Evolutionary conservation across 768 basidiomycete species (phyloP).

Genomic region (Imleria badia): DNA sequence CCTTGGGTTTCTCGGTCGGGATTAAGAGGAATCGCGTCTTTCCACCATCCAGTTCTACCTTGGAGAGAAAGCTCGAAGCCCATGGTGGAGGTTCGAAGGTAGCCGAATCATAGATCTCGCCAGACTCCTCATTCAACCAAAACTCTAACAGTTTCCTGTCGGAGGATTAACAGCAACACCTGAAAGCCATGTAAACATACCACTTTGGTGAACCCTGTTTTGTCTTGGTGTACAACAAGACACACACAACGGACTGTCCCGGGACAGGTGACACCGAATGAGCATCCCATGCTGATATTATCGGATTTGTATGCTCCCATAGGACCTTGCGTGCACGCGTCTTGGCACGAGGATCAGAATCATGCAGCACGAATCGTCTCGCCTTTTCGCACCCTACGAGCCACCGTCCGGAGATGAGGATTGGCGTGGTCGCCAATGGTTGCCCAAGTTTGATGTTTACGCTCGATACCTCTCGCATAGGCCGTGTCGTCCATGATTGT

Average conservation of each 20-base stretch:
- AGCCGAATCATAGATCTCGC: background rate
- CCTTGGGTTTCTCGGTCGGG: accelerated
- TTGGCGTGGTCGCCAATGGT: too few relatives aligned
- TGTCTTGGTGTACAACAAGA: too few relatives aligned
- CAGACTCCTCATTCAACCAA: background rate
- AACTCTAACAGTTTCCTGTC: background rate
- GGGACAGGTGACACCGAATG: background rate
- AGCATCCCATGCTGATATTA: background rate
- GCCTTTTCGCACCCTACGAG: background rate
- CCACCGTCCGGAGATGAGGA: background rate
- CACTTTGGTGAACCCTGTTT: too few relatives aligned
- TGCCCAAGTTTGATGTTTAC: background rate
- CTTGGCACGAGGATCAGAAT: background rate
- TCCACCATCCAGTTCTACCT: background rate
- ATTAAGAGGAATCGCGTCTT: background rate
- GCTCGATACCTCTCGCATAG: background rate
- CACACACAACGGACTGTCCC: background rate
- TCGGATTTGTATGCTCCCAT: too few relatives aligned
- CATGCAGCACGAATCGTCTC: background rate
- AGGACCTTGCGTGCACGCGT: too few relatives aligned
- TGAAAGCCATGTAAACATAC: too few relatives aligned
- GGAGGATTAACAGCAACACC: too few relatives aligned
- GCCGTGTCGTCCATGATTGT: constrained; percentile 1
- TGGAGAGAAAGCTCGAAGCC: accelerated
- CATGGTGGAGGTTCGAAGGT: background rate